A percentile compares a stretch with the other conserved stretches of the same genome.
phyloP scores from a whole-genome alignment of 225 moss, liverwort and hornwort genomes.

The Straminergon stramineum region DNA sequence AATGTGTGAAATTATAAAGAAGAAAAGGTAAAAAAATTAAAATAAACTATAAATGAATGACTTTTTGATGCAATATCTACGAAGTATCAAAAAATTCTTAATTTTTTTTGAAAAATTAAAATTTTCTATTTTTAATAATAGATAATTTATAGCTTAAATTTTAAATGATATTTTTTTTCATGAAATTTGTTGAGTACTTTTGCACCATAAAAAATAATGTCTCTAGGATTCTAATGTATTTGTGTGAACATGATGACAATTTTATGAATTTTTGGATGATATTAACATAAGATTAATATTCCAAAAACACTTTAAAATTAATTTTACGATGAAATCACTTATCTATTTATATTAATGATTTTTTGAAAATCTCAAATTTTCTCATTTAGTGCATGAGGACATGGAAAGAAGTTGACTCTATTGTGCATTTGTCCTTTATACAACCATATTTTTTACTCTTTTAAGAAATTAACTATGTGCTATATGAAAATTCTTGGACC shows the following conservation, averaged over 20 bases:
- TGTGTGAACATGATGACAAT: too few relatives aligned
- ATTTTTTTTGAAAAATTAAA: neutral
- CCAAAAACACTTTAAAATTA: neutral
- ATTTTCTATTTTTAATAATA: neutral
- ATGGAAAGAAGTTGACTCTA: neutral
- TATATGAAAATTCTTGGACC: neutral
- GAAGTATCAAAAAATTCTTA: neutral
- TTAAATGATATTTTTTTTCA: rapidly evolving
- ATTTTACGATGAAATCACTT: rapidly evolving
- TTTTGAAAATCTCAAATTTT: neutral
- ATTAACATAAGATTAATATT: neutral
- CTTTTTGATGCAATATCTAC: rapidly evolving
- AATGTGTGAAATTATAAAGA: neutral
- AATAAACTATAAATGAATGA: neutral
- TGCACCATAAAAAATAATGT: rapidly evolving
- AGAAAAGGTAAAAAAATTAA: too few relatives aligned
- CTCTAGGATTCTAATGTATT: neutral
- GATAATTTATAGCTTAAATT: neutral
- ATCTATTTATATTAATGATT: too few relatives aligned
- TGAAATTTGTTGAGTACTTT: neutral
- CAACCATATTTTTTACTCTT: neutral
- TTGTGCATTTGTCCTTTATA: rapidly evolving
- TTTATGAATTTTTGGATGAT: neutral
- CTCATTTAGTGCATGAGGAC: rapidly evolving
- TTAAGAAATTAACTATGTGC: neutral